A percentile compares a stretch with the other conserved stretches of the same genome.
phyloP scores from a whole-genome alignment of 2,329 filamentous ascomycete genomes.

The Diaporthe nobilis region DNA sequence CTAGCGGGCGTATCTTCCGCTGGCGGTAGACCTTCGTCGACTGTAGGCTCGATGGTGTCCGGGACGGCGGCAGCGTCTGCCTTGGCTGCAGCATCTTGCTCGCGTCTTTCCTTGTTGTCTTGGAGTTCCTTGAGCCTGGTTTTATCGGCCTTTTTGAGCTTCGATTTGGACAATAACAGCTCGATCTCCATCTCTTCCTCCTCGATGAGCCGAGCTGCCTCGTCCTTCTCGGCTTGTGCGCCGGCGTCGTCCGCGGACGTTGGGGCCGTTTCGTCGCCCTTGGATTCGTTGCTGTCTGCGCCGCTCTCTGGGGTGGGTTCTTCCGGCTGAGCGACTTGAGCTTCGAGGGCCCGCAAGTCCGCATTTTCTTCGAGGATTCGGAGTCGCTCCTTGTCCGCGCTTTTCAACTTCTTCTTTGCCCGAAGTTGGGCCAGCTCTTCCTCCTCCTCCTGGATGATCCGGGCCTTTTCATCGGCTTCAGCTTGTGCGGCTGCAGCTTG shows the following conservation, averaged over 20 bases:
- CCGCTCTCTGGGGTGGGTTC: conserved; percentile 6
- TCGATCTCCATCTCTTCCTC: conserved; percentile 39
- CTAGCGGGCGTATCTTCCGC: conserved; percentile 18
- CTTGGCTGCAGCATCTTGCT: conserved; percentile 36
- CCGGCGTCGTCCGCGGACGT: conserved; percentile 25
- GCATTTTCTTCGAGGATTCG: conserved; percentile 36
- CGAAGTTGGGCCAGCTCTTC: conserved; percentile 27
- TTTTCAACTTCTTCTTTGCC: conserved; percentile 35
- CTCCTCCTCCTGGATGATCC: conserved; percentile 36
- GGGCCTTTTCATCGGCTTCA: conserved; percentile 44
- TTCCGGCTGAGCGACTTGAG: conserved; percentile 22
- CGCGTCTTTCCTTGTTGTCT: conserved; percentile 35
- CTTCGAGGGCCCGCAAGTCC: conserved; percentile 31
- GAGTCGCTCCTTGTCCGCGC: conserved; percentile 35
- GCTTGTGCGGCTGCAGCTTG: conserved; percentile 45
- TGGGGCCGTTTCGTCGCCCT: conserved; percentile 34
- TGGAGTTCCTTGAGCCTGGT: conserved; percentile 37
- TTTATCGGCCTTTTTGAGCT: conserved; percentile 35
- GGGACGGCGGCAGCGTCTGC: conserved; percentile 4
- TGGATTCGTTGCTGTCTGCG: conserved; percentile 40
- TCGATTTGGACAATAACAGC: conserved; percentile 35
- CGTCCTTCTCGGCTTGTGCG: conserved; percentile 33
- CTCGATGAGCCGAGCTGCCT: conserved; percentile 33
- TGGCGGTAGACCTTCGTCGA: background rate
- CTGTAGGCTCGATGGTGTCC: conserved; percentile 1